phyloP scores from a whole-genome alignment of 2,329 filamentous ascomycete genomes.

The Colletotrichum sp. region DNA sequence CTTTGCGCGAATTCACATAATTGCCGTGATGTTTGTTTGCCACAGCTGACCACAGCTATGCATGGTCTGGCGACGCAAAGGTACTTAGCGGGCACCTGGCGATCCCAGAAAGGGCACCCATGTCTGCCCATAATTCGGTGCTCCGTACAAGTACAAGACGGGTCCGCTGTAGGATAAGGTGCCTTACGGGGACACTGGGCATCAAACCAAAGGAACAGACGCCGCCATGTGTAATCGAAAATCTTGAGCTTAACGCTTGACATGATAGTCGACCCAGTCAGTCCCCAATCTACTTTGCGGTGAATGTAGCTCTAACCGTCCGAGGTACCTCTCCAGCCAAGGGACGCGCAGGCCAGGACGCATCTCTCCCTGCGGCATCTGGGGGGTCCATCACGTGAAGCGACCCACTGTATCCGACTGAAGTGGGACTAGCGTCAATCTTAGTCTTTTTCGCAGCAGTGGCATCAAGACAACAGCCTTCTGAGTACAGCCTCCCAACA shows the following conservation, averaged over 20 bases:
- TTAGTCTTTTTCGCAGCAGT: constrained; percentile 33
- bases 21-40: neutral
- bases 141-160: neutral
- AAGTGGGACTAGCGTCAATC: constrained; percentile 8
- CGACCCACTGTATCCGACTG: neutral
- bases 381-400: neutral
- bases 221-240: neutral
- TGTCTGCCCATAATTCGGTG: neutral
- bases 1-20: neutral
- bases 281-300: neutral
- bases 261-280: neutral
- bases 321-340: neutral
- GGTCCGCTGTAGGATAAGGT: neutral
- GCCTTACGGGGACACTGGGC: neutral
- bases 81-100: neutral
- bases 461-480: constrained; percentile 44
- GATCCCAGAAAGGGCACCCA: neutral
- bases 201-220: neutral
- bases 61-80: neutral
- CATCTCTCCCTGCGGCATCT: neutral
- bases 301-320: neutral
- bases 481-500: constrained; percentile 27
- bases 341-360: neutral
- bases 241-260: neutral
- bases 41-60: neutral